Conservation (phyloP, 306 rosid species). For the Glycyrrhiza uralensis region DNA sequence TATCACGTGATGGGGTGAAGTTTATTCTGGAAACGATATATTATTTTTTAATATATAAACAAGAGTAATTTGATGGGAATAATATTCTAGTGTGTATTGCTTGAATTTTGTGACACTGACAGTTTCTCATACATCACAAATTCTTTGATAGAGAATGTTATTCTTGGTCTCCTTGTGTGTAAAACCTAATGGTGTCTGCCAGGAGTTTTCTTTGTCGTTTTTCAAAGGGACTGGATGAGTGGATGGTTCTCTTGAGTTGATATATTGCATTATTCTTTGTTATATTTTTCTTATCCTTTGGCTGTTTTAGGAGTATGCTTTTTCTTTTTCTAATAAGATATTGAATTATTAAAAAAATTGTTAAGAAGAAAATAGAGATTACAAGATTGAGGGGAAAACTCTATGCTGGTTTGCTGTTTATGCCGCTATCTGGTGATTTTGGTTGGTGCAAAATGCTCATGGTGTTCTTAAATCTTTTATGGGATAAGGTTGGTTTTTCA, state of each 20-base stretch:
- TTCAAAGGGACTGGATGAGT: neutral
- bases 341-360: neutral
- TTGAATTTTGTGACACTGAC: neutral
- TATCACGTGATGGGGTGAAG: neutral
- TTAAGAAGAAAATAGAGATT: neutral
- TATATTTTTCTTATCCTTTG: neutral
- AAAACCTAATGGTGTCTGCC: neutral
- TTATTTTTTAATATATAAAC: neutral
- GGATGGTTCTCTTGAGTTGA: neutral
- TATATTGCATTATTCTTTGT: neutral
- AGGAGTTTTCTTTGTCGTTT: neutral
- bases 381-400: neutral
- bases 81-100: neutral
- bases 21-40: neutral
- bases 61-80: neutral
- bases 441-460: neutral
- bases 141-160: neutral
- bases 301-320: neutral
- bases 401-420: neutral
- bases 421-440: neutral
- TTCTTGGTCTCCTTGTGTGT: constrained; percentile 14
- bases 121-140: neutral
- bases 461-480: neutral
- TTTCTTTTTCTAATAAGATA: neutral
- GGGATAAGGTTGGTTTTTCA: neutral